Conservation (phyloP, 129 eudicot species). For the Glebionis coronaria region DNA sequence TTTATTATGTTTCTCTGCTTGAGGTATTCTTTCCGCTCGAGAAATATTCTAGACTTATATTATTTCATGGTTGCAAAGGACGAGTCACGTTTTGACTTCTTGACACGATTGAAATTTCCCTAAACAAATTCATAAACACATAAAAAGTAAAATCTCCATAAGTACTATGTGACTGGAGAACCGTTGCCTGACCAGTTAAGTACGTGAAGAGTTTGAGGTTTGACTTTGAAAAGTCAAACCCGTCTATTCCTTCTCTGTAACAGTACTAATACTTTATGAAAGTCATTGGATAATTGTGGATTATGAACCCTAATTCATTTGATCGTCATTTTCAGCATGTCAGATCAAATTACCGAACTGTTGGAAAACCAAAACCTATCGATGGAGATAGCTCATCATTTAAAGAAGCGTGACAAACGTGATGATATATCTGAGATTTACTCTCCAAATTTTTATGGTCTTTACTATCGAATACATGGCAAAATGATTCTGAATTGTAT, state of each 20-base stretch:
- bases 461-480: neutral
- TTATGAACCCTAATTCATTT: constrained; percentile 5
- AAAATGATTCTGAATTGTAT: too few relatives aligned
- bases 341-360: constrained; percentile 51
- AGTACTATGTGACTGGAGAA: too few relatives aligned
- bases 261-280: neutral
- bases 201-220: too few relatives aligned
- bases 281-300: neutral
- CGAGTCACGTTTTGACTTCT: neutral
- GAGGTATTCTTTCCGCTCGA: constrained; percentile 45
- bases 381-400: constrained; percentile 35
- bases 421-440: neutral
- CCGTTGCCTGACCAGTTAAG: too few relatives aligned
- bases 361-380: constrained; percentile 30
- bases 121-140: too few relatives aligned
- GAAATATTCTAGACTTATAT: neutral
- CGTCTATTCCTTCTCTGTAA: too few relatives aligned
- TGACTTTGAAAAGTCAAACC: too few relatives aligned
- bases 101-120: too few relatives aligned
- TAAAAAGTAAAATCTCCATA: too few relatives aligned
- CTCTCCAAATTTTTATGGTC: neutral
- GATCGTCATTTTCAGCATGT: constrained; percentile 42
- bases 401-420: constrained; percentile 16
- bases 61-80: neutral
- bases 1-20: constrained; percentile 74